These are phyloP conservation scores for Apium graveolens DNA, from an alignment of 129 eudicot species.

Conservation along the genomic window DNA sequence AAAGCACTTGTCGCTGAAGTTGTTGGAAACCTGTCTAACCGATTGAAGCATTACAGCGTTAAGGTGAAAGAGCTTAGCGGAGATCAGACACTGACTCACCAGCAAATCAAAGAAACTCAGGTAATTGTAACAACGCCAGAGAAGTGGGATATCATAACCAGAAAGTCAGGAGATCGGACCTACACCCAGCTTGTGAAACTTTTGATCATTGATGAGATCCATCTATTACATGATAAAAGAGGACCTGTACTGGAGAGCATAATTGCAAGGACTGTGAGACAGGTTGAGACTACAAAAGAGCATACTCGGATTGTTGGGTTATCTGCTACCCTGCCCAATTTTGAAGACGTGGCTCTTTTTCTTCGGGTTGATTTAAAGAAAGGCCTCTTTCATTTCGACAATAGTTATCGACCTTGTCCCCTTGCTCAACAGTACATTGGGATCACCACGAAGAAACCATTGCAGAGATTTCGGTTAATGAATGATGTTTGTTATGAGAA, in stretches of 20 bases:
- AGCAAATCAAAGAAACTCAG: conserved; percentile 90
- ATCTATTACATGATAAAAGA: conserved; percentile 90
- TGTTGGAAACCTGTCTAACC: conserved; percentile 81
- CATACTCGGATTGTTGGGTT: conserved; percentile 87
- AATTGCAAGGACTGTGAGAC: conserved; percentile 90
- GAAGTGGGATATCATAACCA: conserved; percentile 94
- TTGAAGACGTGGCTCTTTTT: conserved; percentile 72
- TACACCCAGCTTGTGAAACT: conserved; percentile 88
- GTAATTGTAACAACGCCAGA: conserved; percentile 94
- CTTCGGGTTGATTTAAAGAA: conserved; percentile 54
- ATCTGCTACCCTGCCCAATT: conserved; percentile 87
- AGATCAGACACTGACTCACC: conserved; percentile 78
- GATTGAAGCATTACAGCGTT: conserved; percentile 63
- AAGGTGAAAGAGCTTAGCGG: conserved; percentile 90
- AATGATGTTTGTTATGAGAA: conserved; percentile 86
- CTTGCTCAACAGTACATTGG: conserved; percentile 95
- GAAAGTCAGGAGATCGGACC: conserved; percentile 91
- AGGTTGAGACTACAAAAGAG: conserved; percentile 85
- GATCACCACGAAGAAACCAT: conserved; percentile 77
- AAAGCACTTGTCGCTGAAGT: conserved; percentile 96
- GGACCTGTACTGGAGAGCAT: conserved; percentile 95
- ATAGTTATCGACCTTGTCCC: too few species aligned
- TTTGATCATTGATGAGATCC: conserved; percentile 86
- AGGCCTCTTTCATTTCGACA: conserved; percentile 84
- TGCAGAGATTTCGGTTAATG: conserved; percentile 95